Evolutionary conservation across 805 yeast genomes (phyloP).

Genomic region (Teunomyces aglyptinius): DNA sequence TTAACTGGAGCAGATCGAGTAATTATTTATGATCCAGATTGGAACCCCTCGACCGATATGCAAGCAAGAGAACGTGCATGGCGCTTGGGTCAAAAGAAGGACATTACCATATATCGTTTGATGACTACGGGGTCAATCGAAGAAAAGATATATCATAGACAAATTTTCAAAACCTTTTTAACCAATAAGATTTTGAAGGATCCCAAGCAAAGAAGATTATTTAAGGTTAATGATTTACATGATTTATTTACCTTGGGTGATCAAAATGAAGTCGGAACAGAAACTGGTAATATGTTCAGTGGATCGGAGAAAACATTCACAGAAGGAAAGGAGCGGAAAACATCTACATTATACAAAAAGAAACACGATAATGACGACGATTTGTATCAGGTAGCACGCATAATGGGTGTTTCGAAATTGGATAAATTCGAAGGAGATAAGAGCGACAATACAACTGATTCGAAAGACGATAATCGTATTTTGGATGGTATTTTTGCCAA

Average conservation of each 20-base stretch:
- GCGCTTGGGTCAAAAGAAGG: conserved; percentile 92
- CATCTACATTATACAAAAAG: conserved; percentile 24
- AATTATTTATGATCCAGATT: conserved; percentile 93
- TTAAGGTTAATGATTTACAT: conserved; percentile 87
- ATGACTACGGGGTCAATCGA: conserved; percentile 96
- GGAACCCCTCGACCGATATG: conserved; percentile 97
- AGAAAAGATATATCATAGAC: conserved; percentile 95
- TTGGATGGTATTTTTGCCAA: conserved; percentile 74
- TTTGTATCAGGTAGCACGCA: conserved; percentile 57
- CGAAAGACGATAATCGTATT: conserved; percentile 52
- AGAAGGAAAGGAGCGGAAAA: conserved; percentile 33
- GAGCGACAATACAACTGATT: conserved; percentile 26
- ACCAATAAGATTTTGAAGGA: conserved; percentile 93
- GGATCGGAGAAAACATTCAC: conserved; percentile 42
- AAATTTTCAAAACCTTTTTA: conserved; percentile 90
- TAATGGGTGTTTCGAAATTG: conserved; percentile 72
- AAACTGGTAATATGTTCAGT: conserved; percentile 62
- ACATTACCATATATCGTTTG: conserved; percentile 84
- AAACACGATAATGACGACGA: conserved; percentile 57
- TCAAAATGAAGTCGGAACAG: conserved; percentile 62
- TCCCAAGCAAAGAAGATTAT: conserved; percentile 90
- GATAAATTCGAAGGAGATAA: conserved; percentile 59
- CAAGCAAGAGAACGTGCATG: conserved; percentile 98
- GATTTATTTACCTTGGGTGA: conserved; percentile 87
- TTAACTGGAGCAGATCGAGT: conserved; percentile 94